These are phyloP conservation scores for Lobosporangium transversale DNA, from an alignment of 192 early-diverging fungal genomes.

Conservation along the genomic window DNA sequence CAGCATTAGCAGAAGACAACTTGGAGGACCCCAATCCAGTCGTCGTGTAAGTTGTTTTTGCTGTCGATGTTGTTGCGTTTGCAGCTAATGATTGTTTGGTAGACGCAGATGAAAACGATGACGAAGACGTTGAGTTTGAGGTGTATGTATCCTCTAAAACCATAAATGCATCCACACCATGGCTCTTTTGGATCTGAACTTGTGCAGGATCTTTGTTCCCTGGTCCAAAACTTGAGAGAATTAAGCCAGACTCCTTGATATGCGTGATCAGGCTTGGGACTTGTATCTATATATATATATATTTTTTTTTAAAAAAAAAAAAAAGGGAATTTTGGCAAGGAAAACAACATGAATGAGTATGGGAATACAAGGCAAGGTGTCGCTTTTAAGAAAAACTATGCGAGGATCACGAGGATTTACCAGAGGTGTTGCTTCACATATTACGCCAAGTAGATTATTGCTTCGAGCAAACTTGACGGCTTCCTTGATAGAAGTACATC, in stretches of 20 bases:
- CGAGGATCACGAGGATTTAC: no score
- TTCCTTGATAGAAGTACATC: slow-evolving; percentile 85
- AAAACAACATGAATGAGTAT: not conserved
- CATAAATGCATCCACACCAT: slow-evolving; percentile 94
- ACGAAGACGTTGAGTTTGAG: not conserved
- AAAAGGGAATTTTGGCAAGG: slow-evolving; percentile 1
- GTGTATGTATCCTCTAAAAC: slow-evolving; percentile 30
- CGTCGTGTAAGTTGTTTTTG: not conserved
- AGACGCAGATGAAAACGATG: not conserved
- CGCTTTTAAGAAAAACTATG: no score
- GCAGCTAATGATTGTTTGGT: slow-evolving; percentile 5
- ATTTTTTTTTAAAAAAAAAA: slow-evolving; percentile 1
- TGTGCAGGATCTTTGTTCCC: slow-evolving; percentile 72
- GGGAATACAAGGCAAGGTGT: no score
- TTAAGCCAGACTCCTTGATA: slow-evolving; percentile 92
- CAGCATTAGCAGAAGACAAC: not conserved
- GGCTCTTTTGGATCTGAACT: slow-evolving; percentile 77
- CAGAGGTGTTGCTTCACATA: slow-evolving; percentile 90
- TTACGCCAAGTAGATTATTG: slow-evolving; percentile 92
- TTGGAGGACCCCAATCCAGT: not conserved
- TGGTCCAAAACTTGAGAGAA: slow-evolving; percentile 91
- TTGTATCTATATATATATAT: slow-evolving; percentile 88
- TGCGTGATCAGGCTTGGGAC: slow-evolving; percentile 91
- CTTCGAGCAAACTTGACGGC: slow-evolving; percentile 92
- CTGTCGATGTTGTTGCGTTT: no score